Evolutionary conservation across 768 basidiomycete genomes (phyloP), one percentile per base, ranked within the genome.

Genomic region (Rhodotorula toruloides): DNA sequence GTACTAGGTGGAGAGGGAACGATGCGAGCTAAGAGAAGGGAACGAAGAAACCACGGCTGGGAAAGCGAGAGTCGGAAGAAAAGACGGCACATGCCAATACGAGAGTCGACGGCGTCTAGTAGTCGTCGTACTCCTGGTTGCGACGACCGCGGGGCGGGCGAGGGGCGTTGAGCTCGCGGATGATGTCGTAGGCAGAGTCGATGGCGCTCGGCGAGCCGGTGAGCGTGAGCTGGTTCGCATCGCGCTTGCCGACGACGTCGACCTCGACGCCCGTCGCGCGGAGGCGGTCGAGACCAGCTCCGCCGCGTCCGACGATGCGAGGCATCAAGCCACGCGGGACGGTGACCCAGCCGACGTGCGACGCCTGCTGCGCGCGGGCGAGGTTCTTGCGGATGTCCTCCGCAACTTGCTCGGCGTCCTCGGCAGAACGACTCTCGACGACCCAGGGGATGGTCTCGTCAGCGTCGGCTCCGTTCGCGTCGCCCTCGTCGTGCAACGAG

Each of bases 321-420:
- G 65, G 65, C 66, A 71, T 74, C 17, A 71, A 50, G 7, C 58
- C 65, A 14, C 63, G 62, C 14, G 74, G 74, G 8, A 94, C 81
- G 14, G 87, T 91, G 61, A 94, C 81, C 82, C 88, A 91, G 14
- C 89, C 91, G 70, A 89, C 85, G 70, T 89, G 86, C 3, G 86
- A 83, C 81, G 87, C 86, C 65, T 81, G 80, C 71, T 85, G 81
- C 25, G 90, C 90, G 72, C 84, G 82, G 68, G 84, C 81, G 74
- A 91, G 83, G 47, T 87, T 88, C 14, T 87, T 83, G 71, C 82
- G 79, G 72, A 91, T 80, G 59, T 82, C 79, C 54, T 81, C 81
- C 74, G 87, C 82, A 17, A 90, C 91, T 66, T 84, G 84, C 46
- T 91, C 90, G 59, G 97, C 80, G 61, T 83, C 82, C 52, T 83